A percentile compares a stretch with the other conserved stretches of the same genome.
Evolutionary conservation across 441 rosid genomes (phyloP).

Genomic region (Corymbia citriodora): DNA sequence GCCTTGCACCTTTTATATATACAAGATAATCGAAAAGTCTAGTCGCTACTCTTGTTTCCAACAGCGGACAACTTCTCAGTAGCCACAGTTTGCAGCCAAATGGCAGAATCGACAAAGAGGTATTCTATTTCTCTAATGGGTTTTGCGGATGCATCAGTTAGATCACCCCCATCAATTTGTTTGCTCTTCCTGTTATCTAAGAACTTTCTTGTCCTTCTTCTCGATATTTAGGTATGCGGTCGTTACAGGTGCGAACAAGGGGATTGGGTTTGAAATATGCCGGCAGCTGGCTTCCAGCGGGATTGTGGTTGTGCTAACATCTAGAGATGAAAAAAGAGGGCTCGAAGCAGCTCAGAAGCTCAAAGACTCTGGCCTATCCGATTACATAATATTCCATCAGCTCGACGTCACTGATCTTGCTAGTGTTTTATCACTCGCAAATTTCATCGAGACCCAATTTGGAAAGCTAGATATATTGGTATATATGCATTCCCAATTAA

Average conservation of each 20-base stretch:
- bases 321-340: conserved; percentile 43
- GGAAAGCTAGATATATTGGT: conserved; percentile 52
- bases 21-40: neutral
- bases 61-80: neutral
- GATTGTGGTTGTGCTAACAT: conserved; percentile 32
- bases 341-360: conserved; percentile 38
- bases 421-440: conserved; percentile 27
- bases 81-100: neutral
- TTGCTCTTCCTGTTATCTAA: neutral
- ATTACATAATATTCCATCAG: conserved; percentile 27
- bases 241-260: conserved; percentile 40
- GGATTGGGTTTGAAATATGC: conserved; percentile 40
- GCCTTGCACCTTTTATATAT: neutral
- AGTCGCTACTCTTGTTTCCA: neutral
- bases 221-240: conserved; percentile 26
- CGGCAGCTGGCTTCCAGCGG: conserved; percentile 33
- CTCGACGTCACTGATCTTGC: conserved; percentile 35
- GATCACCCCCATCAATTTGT: neutral
- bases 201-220: neutral
- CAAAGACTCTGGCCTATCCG: conserved; percentile 14
- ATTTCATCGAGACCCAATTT: conserved; percentile 22
- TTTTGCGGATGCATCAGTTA: neutral
- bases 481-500: neutral
- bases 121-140: neutral
- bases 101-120: neutral